Conservation (phyloP, 2,329 filamentous ascomycete species). For the Fonsecaea erecta region DNA sequence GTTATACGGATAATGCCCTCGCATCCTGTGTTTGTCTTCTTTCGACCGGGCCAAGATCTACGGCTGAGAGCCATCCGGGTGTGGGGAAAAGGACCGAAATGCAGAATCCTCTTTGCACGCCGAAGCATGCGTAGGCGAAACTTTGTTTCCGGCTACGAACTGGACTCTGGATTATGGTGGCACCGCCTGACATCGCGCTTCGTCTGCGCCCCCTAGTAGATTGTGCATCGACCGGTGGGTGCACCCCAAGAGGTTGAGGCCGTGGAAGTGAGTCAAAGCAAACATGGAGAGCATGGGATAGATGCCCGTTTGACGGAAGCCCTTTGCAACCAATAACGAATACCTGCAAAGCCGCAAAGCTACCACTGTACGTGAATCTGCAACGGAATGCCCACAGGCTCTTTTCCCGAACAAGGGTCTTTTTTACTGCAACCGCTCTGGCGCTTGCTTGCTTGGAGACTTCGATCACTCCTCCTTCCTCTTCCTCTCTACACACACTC, state of each 20-base stretch:
- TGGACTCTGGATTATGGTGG: not conserved
- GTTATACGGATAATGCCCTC: not conserved
- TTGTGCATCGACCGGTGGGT: not conserved
- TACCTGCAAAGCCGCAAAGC: not conserved
- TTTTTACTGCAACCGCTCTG: not conserved
- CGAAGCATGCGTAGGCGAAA: not conserved
- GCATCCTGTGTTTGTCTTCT: not conserved
- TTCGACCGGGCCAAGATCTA: not conserved
- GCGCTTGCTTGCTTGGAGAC: not conserved
- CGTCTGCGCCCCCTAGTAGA: constrained; percentile 1
- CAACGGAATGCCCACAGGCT: no score
- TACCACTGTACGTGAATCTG: not conserved
- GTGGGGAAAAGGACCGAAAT: not conserved
- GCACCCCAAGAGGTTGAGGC: not conserved
- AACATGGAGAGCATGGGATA: not conserved
- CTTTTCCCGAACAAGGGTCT: no score
- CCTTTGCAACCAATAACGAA: not conserved
- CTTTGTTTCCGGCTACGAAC: not conserved
- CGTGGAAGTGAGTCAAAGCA: not conserved
- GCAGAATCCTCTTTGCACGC: not conserved
- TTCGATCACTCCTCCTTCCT: not conserved
- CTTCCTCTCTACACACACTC: no score
- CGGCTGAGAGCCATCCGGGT: not conserved
- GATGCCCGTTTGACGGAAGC: not conserved
- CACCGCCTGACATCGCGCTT: constrained; percentile 11